Base-by-base conservation (phyloP, 2,329 filamentous ascomycete genomes). In the Paecilomyces dactylethromorphus region DNA sequence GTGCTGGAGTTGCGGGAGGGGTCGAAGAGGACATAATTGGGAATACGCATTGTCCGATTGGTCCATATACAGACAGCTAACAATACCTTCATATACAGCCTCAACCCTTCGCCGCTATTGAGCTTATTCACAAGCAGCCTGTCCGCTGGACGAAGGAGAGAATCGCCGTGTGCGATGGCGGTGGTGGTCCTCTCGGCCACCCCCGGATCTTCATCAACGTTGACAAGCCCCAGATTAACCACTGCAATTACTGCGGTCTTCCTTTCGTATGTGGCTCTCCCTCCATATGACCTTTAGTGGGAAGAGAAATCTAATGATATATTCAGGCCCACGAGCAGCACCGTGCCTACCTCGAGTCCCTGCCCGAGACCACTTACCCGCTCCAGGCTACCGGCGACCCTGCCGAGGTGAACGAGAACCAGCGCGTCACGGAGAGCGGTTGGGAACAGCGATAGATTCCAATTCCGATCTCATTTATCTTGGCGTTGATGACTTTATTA, bases 181-280 rank as follows among this genome's bases (percentile, higher is more conserved):
- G 93, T 60, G 92, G 92, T 66, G 94, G 93, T 53, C 88, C 92
- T 32, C 80, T 90, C 58, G 94, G 94, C 51, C 94, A 99, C 76
- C 94, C 94, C 55, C 85, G 86, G 71, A 89, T 99, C 78, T 99
- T 92, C 76, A 99, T 99, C 84, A 99, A 99, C 79, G 88, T 90
- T 65, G 94, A 99, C 79, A 97, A 97, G 83, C 90, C 94, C 51
- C 87, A 97, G 81, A 96, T 99, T 69, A 85, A 86, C 76, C 81
- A 82, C 73, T 99, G 94, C 82, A 88, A 84, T 71, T 99, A 99
- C 81, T 99, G 94, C 74, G 94, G 94, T 56, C 75, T 94, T 65
- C 94, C 94, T 68, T 99, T 87, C 74, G 94, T 97, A 84, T 73
- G 92, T 80, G 21, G n/a, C n/a, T 77, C 57, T 39, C 33, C 21